Percentiles rank a stretch among this genome's conserved stretches.
Conservation (phyloP, 2,329 filamentous ascomycete species). For the Penicillium sp. region DNA sequence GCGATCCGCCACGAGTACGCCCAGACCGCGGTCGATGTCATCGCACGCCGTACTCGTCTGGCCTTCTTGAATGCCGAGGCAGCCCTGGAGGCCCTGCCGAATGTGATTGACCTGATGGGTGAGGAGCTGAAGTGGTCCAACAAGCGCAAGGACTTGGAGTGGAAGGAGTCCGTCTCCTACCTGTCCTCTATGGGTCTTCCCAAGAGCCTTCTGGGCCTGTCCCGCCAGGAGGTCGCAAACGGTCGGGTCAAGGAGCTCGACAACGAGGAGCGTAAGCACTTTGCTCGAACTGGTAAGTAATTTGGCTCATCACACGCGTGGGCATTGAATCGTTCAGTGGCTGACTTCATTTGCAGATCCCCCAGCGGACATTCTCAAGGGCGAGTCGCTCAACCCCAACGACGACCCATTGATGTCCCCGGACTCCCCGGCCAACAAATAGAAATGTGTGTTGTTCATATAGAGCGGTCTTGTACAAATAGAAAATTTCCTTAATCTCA, state of each 20-base stretch:
- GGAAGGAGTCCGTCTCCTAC: slow-evolving; percentile 67
- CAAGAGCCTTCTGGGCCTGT: slow-evolving; percentile 58
- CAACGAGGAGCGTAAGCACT: slow-evolving; percentile 42
- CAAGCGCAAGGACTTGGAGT: slow-evolving; percentile 73
- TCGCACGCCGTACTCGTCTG: slow-evolving; percentile 79
- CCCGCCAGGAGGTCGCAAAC: slow-evolving; percentile 60
- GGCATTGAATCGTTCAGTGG: not conserved
- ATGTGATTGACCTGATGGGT: slow-evolving; percentile 85
- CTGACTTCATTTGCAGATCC: slow-evolving; percentile 16
- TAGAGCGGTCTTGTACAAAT: slow-evolving; percentile 31
- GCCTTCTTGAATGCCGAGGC: slow-evolving; percentile 93
- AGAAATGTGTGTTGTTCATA: slow-evolving; percentile 28
- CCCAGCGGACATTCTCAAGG: slow-evolving; percentile 55
- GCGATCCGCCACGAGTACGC: slow-evolving; percentile 88
- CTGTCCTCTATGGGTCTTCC: slow-evolving; percentile 64
- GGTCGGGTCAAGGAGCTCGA: slow-evolving; percentile 53
- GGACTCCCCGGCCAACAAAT: slow-evolving; percentile 54
- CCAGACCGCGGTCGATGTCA: slow-evolving; percentile 83
- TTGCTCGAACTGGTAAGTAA: slow-evolving; percentile 45
- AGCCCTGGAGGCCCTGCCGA: slow-evolving; percentile 79
- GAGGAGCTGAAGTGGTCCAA: slow-evolving; percentile 79
- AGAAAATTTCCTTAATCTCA: slow-evolving; percentile 18
- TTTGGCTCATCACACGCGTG: not conserved
- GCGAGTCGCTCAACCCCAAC: slow-evolving; percentile 41
- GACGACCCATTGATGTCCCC: slow-evolving; percentile 35